A percentile compares a stretch with the other conserved stretches of the same genome.
Conservation (phyloP, 192 early-diverging fungal genomes). For the Dissophora ornata region DNA sequence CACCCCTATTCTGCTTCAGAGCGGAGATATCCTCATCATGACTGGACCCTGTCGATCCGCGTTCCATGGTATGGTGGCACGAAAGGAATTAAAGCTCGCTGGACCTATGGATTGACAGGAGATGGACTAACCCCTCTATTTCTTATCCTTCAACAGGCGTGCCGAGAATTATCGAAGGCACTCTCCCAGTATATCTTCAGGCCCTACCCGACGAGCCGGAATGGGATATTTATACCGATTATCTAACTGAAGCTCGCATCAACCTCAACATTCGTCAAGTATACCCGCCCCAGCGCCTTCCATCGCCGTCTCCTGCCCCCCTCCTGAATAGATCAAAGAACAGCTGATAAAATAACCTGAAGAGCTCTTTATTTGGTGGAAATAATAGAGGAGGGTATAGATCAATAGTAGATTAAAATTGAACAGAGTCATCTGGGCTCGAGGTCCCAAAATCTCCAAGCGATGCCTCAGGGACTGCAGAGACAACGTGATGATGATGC, state of each 20-base stretch:
- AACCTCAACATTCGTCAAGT: constrained; percentile 96
- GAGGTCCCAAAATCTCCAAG: constrained; percentile 12
- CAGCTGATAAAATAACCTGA: no score
- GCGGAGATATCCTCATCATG: constrained; percentile 93
- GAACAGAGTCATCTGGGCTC: no score
- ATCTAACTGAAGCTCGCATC: constrained; percentile 77
- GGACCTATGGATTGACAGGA: no score
- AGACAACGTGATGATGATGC: constrained; percentile 3
- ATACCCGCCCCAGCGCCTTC: constrained; percentile 28
- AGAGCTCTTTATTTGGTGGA: not conserved
- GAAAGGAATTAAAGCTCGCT: no score
- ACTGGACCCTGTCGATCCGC: constrained; percentile 76
- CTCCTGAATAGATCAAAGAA: no score
- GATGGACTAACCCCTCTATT: not conserved
- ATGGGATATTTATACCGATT: constrained; percentile 77
- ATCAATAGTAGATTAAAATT: no score
- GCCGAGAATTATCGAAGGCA: constrained; percentile 79
- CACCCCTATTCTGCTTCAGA: constrained; percentile 77
- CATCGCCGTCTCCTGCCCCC: not conserved
- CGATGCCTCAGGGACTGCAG: constrained; percentile 24
- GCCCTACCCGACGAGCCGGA: constrained; percentile 59
- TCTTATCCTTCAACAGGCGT: constrained; percentile 70
- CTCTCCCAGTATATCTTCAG: constrained; percentile 74
- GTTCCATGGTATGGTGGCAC: constrained; percentile 78
- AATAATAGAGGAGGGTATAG: not conserved